Conservation (phyloP, 129 eudicot genomes). For the Centella asiatica region DNA sequence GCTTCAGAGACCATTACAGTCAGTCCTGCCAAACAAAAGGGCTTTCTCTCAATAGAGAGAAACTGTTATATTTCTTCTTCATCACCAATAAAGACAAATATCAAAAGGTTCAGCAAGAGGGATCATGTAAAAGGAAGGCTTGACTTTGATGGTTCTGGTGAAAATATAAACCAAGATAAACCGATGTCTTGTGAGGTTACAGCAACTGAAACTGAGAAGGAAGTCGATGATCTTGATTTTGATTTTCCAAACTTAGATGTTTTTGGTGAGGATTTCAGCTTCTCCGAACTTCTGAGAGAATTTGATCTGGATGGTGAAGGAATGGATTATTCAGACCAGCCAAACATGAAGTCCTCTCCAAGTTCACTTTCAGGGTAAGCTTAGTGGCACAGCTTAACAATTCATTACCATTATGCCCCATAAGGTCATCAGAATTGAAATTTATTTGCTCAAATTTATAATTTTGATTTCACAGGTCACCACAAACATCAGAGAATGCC, state of each 20-base stretch:
- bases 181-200: slow-evolving; percentile 32
- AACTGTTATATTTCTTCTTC: slow-evolving; percentile 50
- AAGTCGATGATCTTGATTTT: slow-evolving; percentile 61
- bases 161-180: slow-evolving; percentile 18
- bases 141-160: slow-evolving; percentile 60
- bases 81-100: slow-evolving; percentile 56
- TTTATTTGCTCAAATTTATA: neutral
- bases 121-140: slow-evolving; percentile 86
- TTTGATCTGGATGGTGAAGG: slow-evolving; percentile 47
- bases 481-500: slow-evolving; percentile 25
- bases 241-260: slow-evolving; percentile 64
- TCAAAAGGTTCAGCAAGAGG: slow-evolving; percentile 37
- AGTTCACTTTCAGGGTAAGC: slow-evolving; percentile 56
- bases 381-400: neutral
- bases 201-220: slow-evolving; percentile 42
- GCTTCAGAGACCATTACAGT: slow-evolving; percentile 74
- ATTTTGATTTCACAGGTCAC: slow-evolving; percentile 35
- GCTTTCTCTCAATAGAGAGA: slow-evolving; percentile 58
- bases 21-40: slow-evolving; percentile 71
- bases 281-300: slow-evolving; percentile 57
- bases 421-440: neutral
- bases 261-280: slow-evolving; percentile 52
- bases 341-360: slow-evolving; percentile 42
- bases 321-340: slow-evolving; percentile 25
- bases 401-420: neutral